These are phyloP conservation scores for Alloteropsis angusta DNA, from an alignment of 202 grass and related monocot species.

Conservation along the genomic window DNA sequence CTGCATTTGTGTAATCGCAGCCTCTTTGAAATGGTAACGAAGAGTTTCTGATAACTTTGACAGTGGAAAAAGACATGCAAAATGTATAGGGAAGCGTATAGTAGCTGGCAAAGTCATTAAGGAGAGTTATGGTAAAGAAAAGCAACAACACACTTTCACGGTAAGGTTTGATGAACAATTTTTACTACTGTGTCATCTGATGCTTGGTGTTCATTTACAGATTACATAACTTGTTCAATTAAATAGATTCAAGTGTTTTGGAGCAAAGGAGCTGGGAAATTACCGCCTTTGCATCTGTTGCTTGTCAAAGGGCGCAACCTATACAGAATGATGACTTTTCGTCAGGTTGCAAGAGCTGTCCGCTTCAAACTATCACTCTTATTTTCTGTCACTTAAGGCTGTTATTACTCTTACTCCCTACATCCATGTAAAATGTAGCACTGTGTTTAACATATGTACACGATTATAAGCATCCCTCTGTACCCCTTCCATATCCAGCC, in stretches of 20 bases:
- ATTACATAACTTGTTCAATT: constrained; percentile 6
- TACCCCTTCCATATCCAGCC: no score
- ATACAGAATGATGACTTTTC: constrained; percentile 64
- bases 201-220: background rate
- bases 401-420: background rate
- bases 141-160: constrained; percentile 72
- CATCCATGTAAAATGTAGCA: no score
- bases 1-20: background rate
- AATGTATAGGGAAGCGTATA: constrained; percentile 51
- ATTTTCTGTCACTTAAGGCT: background rate
- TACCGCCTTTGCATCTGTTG: constrained; percentile 44
- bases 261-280: constrained; percentile 49
- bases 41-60: background rate
- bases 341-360: constrained; percentile 37
- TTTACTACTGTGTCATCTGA: background rate
- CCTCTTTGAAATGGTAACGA: background rate
- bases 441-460: no score
- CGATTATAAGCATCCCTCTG: no score
- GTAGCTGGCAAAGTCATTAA: constrained; percentile 60
- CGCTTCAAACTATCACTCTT: background rate
- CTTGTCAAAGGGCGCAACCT: constrained; percentile 73
- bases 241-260: constrained; percentile 61
- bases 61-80: constrained; percentile 41
- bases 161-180: constrained; percentile 34
- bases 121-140: constrained; percentile 72